Base-by-base conservation (phyloP, 1,284 basidiomycete species). In the Rhodotorula sp. region DNA sequence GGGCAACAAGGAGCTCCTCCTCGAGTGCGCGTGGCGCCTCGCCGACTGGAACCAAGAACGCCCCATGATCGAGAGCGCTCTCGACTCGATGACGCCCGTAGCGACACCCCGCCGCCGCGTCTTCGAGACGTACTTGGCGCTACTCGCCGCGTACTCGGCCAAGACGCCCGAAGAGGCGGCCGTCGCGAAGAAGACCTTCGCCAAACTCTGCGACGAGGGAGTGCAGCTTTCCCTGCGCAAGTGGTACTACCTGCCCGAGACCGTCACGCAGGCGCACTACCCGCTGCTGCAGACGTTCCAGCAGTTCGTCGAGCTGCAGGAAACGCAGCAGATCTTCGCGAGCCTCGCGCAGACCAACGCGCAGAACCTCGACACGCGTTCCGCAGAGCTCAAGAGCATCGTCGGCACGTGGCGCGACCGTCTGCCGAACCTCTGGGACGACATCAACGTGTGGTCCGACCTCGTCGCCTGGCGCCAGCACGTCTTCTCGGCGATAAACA, bases 361-460 rank as follows among this genome's bases (percentile, higher is more conserved):
- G 0, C 85, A 86, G 78, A 99, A 99, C 78, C 83, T 99, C 70
- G 96, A 99, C 81, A 91, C 93, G 82, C 91, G 95, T 71, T 97
- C 93, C 0, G 87, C 88, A 1, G 96, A 99, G 80, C 85, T 99
- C 75, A 99, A 99, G 83, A 89, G 92, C 84, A 91, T 96, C 66
- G 87, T 98, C 67, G 91, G 93, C 78, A 93, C 95, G 0, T 99
- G 96, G 96, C 87, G 96, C 69, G 96, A 99, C 80, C 88, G 96
- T 48, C 84, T 99, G 33, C 96, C 96, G 3, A 97, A 98, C 80
- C 85, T 91, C 71, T 93, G 93, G 82, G 96, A 99, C 80, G 96
- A 99, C 80, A 98, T 99, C 82, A 95, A 91, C 77, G 91, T 97
- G 66, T 99, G 96, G 96, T 95, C 92, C 76, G 96, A 99, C 80